Conservation (phyloP, 1,139 yeast species). For the Kodamaea sp. region DNA sequence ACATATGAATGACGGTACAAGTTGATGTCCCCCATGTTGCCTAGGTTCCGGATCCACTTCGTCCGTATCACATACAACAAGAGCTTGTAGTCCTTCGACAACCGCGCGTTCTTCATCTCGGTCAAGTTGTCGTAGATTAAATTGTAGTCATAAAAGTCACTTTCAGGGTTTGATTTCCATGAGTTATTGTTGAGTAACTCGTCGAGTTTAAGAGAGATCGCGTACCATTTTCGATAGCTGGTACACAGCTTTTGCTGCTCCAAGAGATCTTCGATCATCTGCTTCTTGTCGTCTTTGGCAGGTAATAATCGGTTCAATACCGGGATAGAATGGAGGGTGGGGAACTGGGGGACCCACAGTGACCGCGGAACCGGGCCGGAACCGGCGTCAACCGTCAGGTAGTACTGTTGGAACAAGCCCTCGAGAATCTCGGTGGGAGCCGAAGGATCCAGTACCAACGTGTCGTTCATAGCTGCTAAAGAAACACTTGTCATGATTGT, state of each 20-base stretch:
- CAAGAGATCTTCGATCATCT: constrained; percentile 31
- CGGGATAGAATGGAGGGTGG: constrained; percentile 23
- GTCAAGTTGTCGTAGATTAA: constrained; percentile 54
- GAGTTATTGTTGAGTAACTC: constrained; percentile 57
- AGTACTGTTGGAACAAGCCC: constrained; percentile 6
- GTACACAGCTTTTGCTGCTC: constrained; percentile 59
- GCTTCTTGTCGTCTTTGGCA: constrained; percentile 27
- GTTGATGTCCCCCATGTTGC: constrained; percentile 82
- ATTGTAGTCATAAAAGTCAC: constrained; percentile 70
- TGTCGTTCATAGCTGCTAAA: no score
- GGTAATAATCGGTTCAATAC: constrained; percentile 30
- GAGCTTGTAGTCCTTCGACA: constrained; percentile 54
- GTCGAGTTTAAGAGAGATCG: constrained; percentile 64
- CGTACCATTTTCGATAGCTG: constrained; percentile 72
- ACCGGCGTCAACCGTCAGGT: neutral
- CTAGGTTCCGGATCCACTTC: constrained; percentile 81
- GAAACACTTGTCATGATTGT: no score
- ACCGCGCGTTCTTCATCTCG: constrained; percentile 65
- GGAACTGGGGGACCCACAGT: neutral
- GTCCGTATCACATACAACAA: constrained; percentile 78
- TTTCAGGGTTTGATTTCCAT: constrained; percentile 70
- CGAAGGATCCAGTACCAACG: neutral
- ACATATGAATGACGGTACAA: constrained; percentile 76
- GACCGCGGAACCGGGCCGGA: neutral
- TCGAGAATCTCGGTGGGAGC: constrained; percentile 5